phyloP scores from a whole-genome alignment of 2,329 filamentous ascomycete species.

The Beauveria asiatica region DNA sequence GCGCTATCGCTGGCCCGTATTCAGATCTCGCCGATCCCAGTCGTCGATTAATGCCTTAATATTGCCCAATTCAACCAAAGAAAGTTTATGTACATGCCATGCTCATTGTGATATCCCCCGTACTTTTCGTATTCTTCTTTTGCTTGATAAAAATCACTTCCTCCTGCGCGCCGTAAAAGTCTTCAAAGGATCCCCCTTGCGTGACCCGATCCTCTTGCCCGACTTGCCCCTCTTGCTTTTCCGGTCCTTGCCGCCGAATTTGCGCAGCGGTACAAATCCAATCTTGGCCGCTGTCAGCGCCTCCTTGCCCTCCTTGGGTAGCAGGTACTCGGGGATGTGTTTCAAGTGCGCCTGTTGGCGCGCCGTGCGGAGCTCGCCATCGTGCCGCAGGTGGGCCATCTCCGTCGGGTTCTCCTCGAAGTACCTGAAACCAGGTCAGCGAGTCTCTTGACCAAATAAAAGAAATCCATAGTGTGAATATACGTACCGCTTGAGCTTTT shows the following conservation, averaged over 20 bases:
- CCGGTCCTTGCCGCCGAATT: slow-evolving; percentile 42
- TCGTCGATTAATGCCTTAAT: not conserved
- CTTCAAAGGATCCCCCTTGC: slow-evolving; percentile 77
- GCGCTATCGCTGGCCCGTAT: not conserved
- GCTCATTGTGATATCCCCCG: not conserved
- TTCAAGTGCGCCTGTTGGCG: slow-evolving; percentile 82
- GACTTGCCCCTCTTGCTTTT: slow-evolving; percentile 35
- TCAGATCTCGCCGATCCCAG: not conserved
- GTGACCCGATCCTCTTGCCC: slow-evolving; percentile 42
- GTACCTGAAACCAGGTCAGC: slow-evolving; percentile 39
- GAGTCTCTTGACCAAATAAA: not conserved
- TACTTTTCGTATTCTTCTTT: not conserved
- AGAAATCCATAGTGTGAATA: not conserved
- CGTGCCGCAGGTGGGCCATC: slow-evolving; percentile 78
- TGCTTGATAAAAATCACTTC: slow-evolving; percentile 19
- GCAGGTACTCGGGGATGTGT: slow-evolving; percentile 87
- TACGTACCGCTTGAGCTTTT: slow-evolving; percentile 69
- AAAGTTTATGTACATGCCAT: not conserved
- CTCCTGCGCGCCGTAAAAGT: slow-evolving; percentile 65
- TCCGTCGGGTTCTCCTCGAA: slow-evolving; percentile 96
- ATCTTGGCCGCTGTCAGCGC: slow-evolving; percentile 57
- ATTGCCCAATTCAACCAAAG: not conserved
- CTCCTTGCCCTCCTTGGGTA: slow-evolving; percentile 70
- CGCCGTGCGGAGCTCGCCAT: slow-evolving; percentile 76
- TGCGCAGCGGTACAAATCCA: slow-evolving; percentile 66